These are phyloP conservation scores for Lodderomyces metapsilosis DNA, from an alignment of 1,139 yeast species.

Conservation along the genomic window DNA sequence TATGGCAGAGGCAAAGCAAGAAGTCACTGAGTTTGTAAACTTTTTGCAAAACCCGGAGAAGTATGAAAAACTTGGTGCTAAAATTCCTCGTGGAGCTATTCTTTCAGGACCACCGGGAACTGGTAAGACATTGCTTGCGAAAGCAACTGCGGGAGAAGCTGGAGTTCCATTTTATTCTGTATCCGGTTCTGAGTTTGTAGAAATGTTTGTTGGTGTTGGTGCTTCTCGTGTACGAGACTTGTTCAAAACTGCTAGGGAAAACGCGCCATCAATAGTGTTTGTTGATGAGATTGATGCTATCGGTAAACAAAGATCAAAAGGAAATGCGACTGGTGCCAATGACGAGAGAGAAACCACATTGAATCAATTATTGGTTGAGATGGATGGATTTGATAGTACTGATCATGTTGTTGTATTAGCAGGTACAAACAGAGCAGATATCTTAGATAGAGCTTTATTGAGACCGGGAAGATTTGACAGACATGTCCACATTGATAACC, in stretches of 20 bases:
- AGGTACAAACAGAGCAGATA: constrained; percentile 95
- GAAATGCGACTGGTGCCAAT: constrained; percentile 81
- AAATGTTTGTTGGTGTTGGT: constrained; percentile 99
- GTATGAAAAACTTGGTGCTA: constrained; percentile 90
- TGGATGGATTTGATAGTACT: constrained; percentile 90
- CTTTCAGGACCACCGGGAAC: constrained; percentile 99
- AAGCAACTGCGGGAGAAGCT: constrained; percentile 99
- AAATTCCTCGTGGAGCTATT: constrained; percentile 97
- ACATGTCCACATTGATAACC: constrained; percentile 86
- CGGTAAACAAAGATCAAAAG: constrained; percentile 89
- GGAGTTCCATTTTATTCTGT: constrained; percentile 95
- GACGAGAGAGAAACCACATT: constrained; percentile 97
- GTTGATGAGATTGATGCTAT: constrained; percentile 98
- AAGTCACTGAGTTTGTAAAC: constrained; percentile 95
- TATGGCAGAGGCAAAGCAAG: constrained; percentile 95
- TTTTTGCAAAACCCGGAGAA: constrained; percentile 86
- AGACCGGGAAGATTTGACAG: constrained; percentile 98
- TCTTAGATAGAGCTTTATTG: constrained; percentile 84
- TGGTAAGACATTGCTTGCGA: constrained; percentile 95
- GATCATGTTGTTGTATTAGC: constrained; percentile 97
- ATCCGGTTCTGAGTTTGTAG: constrained; percentile 97
- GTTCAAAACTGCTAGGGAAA: constrained; percentile 86
- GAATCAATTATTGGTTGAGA: constrained; percentile 91
- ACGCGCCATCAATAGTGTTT: constrained; percentile 90
- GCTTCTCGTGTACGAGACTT: constrained; percentile 96